Percentiles rank a stretch among this genome's conserved stretches.
Conservation (phyloP, 2,329 filamentous ascomycete genomes). For the Arthrobotrys iridis region DNA sequence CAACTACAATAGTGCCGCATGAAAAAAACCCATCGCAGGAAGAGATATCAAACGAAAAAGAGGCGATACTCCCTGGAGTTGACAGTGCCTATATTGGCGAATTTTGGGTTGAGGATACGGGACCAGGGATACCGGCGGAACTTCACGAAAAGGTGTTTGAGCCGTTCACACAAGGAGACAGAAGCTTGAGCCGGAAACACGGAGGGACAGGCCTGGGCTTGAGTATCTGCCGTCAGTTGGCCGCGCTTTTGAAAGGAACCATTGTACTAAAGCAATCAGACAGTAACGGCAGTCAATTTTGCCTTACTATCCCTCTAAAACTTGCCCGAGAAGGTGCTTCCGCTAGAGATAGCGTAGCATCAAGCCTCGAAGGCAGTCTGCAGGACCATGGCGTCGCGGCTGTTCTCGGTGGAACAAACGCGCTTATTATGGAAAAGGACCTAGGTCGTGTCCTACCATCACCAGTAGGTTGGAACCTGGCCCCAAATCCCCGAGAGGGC, state of each 20-base stretch:
- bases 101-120: constrained; percentile 88
- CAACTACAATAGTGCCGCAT: constrained; percentile 1
- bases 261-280: constrained; percentile 75
- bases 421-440: constrained; percentile 43
- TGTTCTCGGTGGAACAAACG: constrained; percentile 35
- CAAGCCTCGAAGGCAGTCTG: constrained; percentile 30
- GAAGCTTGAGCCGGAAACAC: constrained; percentile 87
- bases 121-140: constrained; percentile 81
- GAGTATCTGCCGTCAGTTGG: constrained; percentile 88
- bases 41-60: constrained; percentile 31
- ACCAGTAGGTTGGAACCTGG: constrained; percentile 28
- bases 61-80: not conserved
- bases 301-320: constrained; percentile 43
- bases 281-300: constrained; percentile 44
- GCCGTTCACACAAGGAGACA: constrained; percentile 91
- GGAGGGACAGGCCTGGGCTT: constrained; percentile 88
- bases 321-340: constrained; percentile 43
- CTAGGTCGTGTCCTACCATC: constrained; percentile 29
- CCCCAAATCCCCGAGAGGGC: constrained; percentile 30
- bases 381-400: constrained; percentile 38
- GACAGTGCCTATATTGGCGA: constrained; percentile 74
- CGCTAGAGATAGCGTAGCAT: constrained; percentile 36
- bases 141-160: constrained; percentile 88
- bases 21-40: constrained; percentile 34
- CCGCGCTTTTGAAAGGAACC: constrained; percentile 80